Evolutionary conservation across 2,329 filamentous ascomycete genomes (phyloP).

Genomic region (Botrytis cinerea): DNA sequence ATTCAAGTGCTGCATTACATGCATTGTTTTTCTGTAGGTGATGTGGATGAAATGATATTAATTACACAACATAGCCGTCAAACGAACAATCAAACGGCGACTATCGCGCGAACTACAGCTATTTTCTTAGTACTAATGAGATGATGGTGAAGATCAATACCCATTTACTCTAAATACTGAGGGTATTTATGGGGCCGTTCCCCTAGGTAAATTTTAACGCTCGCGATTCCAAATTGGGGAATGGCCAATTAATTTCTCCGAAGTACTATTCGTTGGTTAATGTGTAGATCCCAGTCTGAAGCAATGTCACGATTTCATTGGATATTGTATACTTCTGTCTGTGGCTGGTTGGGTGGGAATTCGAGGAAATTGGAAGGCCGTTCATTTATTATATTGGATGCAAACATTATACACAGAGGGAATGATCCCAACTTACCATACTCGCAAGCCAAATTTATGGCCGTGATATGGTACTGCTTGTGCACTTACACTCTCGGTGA

Average conservation of each 20-base stretch:
- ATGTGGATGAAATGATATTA: not conserved
- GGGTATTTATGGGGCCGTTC: not conserved
- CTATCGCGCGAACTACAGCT: not conserved
- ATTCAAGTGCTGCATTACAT: not conserved
- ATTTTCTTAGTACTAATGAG: not conserved
- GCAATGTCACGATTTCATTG: not conserved
- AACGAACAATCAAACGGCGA: not conserved
- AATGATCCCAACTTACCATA: not conserved
- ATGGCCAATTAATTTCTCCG: not conserved
- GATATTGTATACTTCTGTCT: not conserved
- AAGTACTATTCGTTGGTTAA: not conserved
- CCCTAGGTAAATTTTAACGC: constrained; percentile 6
- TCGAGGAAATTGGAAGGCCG: not conserved
- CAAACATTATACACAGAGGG: not conserved
- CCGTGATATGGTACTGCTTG: not conserved
- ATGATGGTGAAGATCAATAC: not conserved
- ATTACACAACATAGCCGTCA: not conserved
- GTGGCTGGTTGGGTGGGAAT: constrained; percentile 1
- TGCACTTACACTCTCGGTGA: not conserved
- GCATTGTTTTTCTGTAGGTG: not conserved
- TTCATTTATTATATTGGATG: not conserved
- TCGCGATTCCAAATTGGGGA: constrained; percentile 3
- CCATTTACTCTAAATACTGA: not conserved
- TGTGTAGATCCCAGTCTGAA: not conserved
- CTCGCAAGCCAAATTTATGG: not conserved